These are phyloP conservation scores for Miscanthus lutarioriparius DNA, from an alignment of 176 grass and related monocot species.

Conservation along the genomic window DNA sequence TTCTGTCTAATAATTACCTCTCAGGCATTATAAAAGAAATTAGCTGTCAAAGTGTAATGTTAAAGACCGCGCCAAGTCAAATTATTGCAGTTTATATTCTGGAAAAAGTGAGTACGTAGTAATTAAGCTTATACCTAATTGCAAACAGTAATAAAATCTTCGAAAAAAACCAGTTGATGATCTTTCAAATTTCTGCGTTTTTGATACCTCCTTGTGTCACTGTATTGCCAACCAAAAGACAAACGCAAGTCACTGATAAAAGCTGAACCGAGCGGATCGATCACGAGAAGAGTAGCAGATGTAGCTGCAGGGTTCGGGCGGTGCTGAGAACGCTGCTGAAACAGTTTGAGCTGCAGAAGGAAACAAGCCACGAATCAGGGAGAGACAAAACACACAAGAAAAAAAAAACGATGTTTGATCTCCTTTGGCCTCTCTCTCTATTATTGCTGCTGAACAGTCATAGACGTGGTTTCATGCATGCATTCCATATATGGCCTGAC, in stretches of 20 bases:
- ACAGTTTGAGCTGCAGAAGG: slow-evolving; percentile 6
- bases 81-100: too few species aligned
- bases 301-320: neutral
- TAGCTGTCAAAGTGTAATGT: too few species aligned
- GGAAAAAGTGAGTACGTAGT: too few species aligned
- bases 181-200: neutral
- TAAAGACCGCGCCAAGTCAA: too few species aligned
- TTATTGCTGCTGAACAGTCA: slow-evolving; percentile 47
- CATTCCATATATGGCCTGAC: slow-evolving; percentile 50
- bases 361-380: neutral
- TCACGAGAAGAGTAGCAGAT: neutral
- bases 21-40: too few species aligned
- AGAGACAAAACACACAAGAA: neutral
- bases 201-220: neutral
- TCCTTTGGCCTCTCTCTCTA: slow-evolving; percentile 43
- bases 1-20: too few species aligned
- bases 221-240: neutral
- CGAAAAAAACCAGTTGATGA: neutral
- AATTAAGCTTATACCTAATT: too few species aligned
- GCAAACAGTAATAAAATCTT: neutral
- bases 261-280: neutral
- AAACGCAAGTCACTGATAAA: neutral
- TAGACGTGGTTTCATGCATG: slow-evolving; percentile 21
- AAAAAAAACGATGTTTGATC: neutral
- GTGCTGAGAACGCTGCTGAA: slow-evolving; percentile 3